Conservation (phyloP, 495 filamentous ascomycete genomes). For the Immersiella caudata region DNA sequence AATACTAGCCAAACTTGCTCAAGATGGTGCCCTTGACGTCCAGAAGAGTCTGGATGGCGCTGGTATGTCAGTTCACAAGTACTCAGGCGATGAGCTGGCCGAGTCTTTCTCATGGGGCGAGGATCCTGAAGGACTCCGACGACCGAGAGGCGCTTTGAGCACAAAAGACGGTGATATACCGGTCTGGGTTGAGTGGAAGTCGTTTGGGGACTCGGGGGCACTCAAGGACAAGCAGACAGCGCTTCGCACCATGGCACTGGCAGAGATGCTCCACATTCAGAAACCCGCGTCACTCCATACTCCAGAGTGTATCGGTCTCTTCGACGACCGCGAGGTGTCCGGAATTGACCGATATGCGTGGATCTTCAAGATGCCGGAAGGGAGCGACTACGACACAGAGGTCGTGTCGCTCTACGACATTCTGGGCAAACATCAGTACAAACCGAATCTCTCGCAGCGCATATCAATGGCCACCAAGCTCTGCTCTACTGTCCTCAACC, state of each 20-base stretch:
- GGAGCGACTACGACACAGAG: constrained; percentile 23
- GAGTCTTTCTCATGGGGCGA: constrained; percentile 26
- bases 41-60: constrained; percentile 7
- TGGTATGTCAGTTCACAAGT: constrained; percentile 25
- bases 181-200: constrained; percentile 42
- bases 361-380: constrained; percentile 33
- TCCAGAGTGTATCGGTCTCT: constrained; percentile 36
- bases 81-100: constrained; percentile 11
- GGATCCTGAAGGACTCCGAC: constrained; percentile 15
- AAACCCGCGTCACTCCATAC: constrained; percentile 31
- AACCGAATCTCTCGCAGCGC: constrained; percentile 28
- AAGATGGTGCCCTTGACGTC: neutral
- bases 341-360: constrained; percentile 30
- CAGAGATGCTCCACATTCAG: constrained; percentile 37
- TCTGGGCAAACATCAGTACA: constrained; percentile 8
- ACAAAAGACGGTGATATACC: constrained; percentile 21
- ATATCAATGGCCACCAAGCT: constrained; percentile 30
- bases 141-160: constrained; percentile 28
- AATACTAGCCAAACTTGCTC: constrained; percentile 29
- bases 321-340: constrained; percentile 32
- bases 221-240: constrained; percentile 25
- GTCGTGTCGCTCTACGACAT: constrained; percentile 31
- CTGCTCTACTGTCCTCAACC: constrained; percentile 33
- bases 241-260: constrained; percentile 34
- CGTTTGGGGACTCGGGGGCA: constrained; percentile 24